Conservation (phyloP, 306 rosid genomes). For the Ziziphus jujuba region DNA sequence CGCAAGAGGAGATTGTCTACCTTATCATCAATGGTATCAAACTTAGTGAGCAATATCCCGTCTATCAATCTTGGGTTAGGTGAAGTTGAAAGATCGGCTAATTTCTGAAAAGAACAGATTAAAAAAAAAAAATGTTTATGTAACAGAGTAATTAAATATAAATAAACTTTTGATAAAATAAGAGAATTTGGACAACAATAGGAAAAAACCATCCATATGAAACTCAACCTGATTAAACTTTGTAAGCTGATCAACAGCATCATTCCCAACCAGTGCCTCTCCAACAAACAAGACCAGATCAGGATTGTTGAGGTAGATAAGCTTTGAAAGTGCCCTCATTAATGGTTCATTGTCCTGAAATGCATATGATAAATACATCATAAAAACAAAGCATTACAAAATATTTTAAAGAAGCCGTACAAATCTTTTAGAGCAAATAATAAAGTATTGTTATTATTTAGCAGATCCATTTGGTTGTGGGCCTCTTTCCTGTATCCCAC, state of each 20-base stretch:
- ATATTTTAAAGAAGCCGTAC: not conserved
- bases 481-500: no score
- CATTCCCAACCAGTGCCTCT: constrained; percentile 97
- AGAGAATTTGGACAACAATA: constrained; percentile 1
- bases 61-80: constrained; percentile 73
- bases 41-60: constrained; percentile 96
- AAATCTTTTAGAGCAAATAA: no score
- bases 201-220: not conserved
- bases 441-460: no score
- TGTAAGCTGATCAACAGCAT: constrained; percentile 98
- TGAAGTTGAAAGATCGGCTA: constrained; percentile 80
- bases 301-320: constrained; percentile 81
- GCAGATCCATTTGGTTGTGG: no score
- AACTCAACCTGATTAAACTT: constrained; percentile 85
- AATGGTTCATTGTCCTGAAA: constrained; percentile 93
- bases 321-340: constrained; percentile 98
- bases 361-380: not conserved
- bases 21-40: constrained; percentile 96
- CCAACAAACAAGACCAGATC: constrained; percentile 97
- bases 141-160: constrained; percentile 4
- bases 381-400: not conserved
- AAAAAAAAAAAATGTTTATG: constrained; percentile 33
- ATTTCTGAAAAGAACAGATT: no score
- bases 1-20: constrained; percentile 29
- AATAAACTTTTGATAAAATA: not conserved